Percentiles rank a stretch among this genome's conserved stretches.
Evolutionary conservation across 345 rosid species (phyloP).

Genomic region (Eucalyptus lansdowneana): DNA sequence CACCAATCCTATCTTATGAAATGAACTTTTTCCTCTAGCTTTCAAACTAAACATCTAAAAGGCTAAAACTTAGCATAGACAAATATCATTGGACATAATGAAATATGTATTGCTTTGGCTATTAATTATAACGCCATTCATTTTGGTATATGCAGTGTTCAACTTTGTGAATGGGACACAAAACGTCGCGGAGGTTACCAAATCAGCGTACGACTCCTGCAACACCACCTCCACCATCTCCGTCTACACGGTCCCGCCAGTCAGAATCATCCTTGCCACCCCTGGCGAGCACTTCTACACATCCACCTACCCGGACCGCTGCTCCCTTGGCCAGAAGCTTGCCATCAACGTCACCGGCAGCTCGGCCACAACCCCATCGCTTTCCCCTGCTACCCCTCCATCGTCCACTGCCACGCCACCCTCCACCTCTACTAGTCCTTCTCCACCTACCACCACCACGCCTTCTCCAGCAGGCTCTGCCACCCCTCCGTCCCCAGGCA

Average conservation of each 20-base stretch:
- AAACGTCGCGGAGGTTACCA: conserved; percentile 32
- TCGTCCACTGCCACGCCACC: background rate
- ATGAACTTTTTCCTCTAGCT: background rate
- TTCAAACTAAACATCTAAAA: background rate
- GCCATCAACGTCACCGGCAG: conserved; percentile 1
- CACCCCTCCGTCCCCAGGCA: conserved; percentile 17
- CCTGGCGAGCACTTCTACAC: conserved; percentile 36
- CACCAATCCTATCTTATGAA: background rate
- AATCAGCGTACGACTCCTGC: conserved; percentile 23
- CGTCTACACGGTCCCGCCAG: conserved; percentile 8
- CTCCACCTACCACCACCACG: background rate
- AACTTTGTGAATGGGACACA: conserved; percentile 27
- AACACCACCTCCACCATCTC: conserved; percentile 10
- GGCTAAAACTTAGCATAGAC: background rate
- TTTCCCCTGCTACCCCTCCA: background rate
- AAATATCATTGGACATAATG: background rate
- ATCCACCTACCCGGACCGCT: conserved; percentile 23
- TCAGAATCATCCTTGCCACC: conserved; percentile 17
- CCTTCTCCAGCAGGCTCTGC: conserved; percentile 9
- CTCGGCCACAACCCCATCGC: background rate
- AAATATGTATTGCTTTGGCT: background rate
- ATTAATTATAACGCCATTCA: background rate
- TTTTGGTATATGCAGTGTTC: conserved; percentile 18
- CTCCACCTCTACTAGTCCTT: background rate
- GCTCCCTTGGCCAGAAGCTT: conserved; percentile 32